phyloP scores from a whole-genome alignment of 2,329 filamentous ascomycete genomes.

The Emergomyces orientalis region DNA sequence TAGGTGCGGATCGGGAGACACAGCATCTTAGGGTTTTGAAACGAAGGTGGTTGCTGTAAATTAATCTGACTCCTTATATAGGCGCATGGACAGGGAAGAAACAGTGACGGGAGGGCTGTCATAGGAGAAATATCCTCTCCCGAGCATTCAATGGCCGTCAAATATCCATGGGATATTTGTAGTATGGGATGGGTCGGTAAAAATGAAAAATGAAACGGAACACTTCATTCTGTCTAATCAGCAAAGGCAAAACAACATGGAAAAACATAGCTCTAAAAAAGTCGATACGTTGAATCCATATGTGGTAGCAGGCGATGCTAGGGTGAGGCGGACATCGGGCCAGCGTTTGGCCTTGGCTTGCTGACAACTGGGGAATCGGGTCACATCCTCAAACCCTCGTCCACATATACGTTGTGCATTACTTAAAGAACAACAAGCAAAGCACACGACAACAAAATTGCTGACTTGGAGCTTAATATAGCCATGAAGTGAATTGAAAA shows the following conservation, averaged over 20 bases:
- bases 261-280: background rate
- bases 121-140: background rate
- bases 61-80: background rate
- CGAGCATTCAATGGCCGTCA: background rate
- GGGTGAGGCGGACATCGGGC: background rate
- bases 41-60: background rate
- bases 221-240: background rate
- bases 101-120: background rate
- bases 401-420: background rate
- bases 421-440: background rate
- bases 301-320: background rate
- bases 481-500: background rate
- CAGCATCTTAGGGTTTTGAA: background rate
- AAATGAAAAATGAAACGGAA: background rate
- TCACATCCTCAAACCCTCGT: background rate
- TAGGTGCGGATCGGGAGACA: background rate
- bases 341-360: background rate
- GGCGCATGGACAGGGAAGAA: background rate
- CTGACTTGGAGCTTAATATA: background rate
- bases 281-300: background rate
- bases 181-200: background rate
- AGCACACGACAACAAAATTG: background rate
- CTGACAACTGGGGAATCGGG: background rate
- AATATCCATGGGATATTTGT: background rate
- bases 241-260: background rate